Percentiles rank a stretch among this genome's conserved stretches.
These are phyloP conservation scores for Lyophyllum decastes DNA, from an alignment of 768 basidiomycete species.

Conservation along the genomic window DNA sequence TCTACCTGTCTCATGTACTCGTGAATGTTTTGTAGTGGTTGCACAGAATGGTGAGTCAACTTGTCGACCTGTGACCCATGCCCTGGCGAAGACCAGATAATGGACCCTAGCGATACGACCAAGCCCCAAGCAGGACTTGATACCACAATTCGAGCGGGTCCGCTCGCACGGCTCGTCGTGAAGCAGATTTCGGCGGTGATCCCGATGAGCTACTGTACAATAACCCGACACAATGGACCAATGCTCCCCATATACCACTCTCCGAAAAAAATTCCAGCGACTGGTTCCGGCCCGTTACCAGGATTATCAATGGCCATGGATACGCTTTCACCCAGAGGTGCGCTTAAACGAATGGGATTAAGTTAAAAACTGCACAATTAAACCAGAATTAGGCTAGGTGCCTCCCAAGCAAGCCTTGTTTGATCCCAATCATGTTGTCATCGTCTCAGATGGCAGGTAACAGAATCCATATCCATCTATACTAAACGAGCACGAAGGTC, in stretches of 20 bases:
- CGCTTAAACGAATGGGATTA: neutral
- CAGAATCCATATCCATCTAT: neutral
- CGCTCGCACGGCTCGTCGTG: slow-evolving; percentile 51
- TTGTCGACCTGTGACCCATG: neutral
- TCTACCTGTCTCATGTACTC: neutral
- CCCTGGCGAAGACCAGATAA: slow-evolving; percentile 34
- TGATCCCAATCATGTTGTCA: slow-evolving; percentile 46
- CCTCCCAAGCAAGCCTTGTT: slow-evolving; percentile 50
- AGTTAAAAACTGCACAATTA: neutral
- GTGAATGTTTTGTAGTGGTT: slow-evolving; percentile 34
- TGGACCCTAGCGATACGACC: slow-evolving; percentile 52
- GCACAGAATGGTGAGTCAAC: slow-evolving; percentile 39
- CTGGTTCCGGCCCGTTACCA: slow-evolving; percentile 46
- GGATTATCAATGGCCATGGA: slow-evolving; percentile 45
- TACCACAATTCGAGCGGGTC: slow-evolving; percentile 47
- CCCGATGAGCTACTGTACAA: slow-evolving; percentile 47
- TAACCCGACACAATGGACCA: slow-evolving; percentile 50
- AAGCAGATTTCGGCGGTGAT: slow-evolving; percentile 43
- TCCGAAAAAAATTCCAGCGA: slow-evolving; percentile 37
- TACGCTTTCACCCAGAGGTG: slow-evolving; percentile 55
- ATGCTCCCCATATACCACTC: slow-evolving; percentile 46
- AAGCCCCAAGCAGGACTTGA: slow-evolving; percentile 58
- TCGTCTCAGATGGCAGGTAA: slow-evolving; percentile 56
- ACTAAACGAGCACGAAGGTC: neutral
- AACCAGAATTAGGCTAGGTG: slow-evolving; percentile 37